Conservation (phyloP, 208 protist genomes). For the Leishmania major region DNA sequence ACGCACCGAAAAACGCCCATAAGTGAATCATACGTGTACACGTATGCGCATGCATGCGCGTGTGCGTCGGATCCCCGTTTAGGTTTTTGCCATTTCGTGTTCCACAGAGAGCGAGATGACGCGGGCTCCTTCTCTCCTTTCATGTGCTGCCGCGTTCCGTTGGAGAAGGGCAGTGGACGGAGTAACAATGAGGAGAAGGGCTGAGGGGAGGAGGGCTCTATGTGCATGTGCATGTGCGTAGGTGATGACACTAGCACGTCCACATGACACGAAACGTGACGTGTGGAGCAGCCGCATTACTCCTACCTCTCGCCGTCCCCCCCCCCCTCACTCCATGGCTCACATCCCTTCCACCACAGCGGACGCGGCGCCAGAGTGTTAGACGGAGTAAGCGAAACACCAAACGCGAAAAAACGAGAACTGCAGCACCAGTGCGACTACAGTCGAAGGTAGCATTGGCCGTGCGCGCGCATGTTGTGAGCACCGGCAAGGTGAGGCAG, state of each 20-base stretch:
- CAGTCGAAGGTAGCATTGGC: not conserved
- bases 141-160: not conserved
- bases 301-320: not conserved
- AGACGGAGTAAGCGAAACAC: no score
- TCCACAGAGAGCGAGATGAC: not conserved
- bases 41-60: not conserved
- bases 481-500: not conserved
- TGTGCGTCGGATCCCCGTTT: not conserved
- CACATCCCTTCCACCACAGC: not conserved
- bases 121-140: not conserved
- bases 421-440: not conserved
- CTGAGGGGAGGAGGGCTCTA: not conserved
- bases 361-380: not conserved
- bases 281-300: not conserved
- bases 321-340: not conserved
- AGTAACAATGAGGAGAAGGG: not conserved
- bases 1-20: not conserved
- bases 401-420: not conserved
- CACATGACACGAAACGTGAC: not conserved
- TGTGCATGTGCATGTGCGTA: not conserved
- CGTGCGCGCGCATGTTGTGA: not conserved
- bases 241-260: not conserved
- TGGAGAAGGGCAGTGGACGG: no score
- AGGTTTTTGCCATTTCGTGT: not conserved
- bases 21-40: not conserved